Conservation (phyloP, 805 yeast genomes). For the Pichia scutulata region DNA sequence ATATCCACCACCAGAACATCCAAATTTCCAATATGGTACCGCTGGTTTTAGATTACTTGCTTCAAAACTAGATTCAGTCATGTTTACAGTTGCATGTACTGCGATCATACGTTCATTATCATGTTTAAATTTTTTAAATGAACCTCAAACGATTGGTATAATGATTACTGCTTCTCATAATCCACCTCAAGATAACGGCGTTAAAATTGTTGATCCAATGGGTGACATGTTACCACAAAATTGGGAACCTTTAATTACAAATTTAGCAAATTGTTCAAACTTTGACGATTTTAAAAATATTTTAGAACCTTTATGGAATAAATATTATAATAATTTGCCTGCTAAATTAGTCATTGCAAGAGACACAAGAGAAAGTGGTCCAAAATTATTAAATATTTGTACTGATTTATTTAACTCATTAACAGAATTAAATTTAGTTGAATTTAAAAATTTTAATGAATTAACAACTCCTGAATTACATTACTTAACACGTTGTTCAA, state of each 20-base stretch:
- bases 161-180: conserved; percentile 97
- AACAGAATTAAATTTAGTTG: conserved; percentile 35
- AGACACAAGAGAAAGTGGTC: conserved; percentile 86
- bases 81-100: conserved; percentile 73
- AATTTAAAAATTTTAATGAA: conserved; percentile 50
- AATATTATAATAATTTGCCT: conserved; percentile 36
- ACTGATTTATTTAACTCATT: conserved; percentile 27
- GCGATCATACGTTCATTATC: conserved; percentile 78
- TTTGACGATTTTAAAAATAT: conserved; percentile 36
- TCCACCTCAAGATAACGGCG: conserved; percentile 88
- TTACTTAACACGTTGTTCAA: conserved; percentile 67
- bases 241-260: conserved; percentile 83
- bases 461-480: conserved; percentile 94
- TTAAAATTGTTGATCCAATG: conserved; percentile 85
- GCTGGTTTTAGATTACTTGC: conserved; percentile 91
- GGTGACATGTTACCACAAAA: conserved; percentile 80
- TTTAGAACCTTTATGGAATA: conserved; percentile 18
- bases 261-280: conserved; percentile 61
- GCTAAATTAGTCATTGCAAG: conserved; percentile 63
- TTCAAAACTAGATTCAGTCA: conserved; percentile 62
- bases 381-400: conserved; percentile 49
- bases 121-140: conserved; percentile 35
- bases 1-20: conserved; percentile 40
- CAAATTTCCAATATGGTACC: conserved; percentile 72
- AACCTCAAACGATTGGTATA: conserved; percentile 63